Percentiles rank a stretch among this genome's conserved stretches.
Evolutionary conservation across 2,329 filamentous ascomycete species (phyloP).

Genomic region (Xylaria sp.): DNA sequence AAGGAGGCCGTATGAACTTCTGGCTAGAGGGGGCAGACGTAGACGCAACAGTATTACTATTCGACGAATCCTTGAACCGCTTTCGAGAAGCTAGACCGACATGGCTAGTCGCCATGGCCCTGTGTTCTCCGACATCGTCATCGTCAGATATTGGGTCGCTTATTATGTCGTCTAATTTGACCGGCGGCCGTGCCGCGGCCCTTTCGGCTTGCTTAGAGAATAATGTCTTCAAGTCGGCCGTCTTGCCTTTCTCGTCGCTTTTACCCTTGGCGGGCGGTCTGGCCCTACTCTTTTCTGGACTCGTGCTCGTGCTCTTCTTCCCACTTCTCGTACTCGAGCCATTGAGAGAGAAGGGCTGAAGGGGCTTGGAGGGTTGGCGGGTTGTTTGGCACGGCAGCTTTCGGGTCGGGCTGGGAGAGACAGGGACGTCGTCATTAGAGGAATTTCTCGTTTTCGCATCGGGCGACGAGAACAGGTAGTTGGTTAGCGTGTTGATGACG

Average conservation of each 20-base stretch:
- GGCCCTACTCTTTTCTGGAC: slow-evolving; percentile 58
- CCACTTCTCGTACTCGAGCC: slow-evolving; percentile 41
- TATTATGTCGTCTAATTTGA: slow-evolving; percentile 60
- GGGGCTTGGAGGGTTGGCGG: slow-evolving; percentile 41
- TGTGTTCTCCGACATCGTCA: slow-evolving; percentile 65
- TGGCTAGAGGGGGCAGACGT: slow-evolving; percentile 55
- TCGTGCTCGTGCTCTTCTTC: slow-evolving; percentile 56
- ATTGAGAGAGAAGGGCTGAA: slow-evolving; percentile 45
- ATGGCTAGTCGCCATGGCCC: slow-evolving; percentile 63
- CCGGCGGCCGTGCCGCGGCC: slow-evolving; percentile 52
- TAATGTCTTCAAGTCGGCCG: slow-evolving; percentile 67
- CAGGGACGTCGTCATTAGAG: slow-evolving; percentile 41
- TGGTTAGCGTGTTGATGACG: slow-evolving; percentile 60
- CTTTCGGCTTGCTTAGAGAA: slow-evolving; percentile 71
- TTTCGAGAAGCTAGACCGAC: slow-evolving; percentile 68
- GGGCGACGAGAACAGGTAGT: slow-evolving; percentile 66
- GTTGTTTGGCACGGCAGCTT: slow-evolving; percentile 39
- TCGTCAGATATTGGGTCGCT: slow-evolving; percentile 71
- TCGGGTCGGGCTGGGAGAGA: slow-evolving; percentile 46
- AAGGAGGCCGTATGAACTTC: slow-evolving; percentile 62
- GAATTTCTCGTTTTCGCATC: slow-evolving; percentile 53
- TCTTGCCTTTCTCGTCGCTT: slow-evolving; percentile 62
- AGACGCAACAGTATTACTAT: slow-evolving; percentile 42
- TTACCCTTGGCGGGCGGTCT: slow-evolving; percentile 51
- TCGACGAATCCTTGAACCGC: slow-evolving; percentile 57